Percentiles rank a stretch among this genome's conserved stretches.
Conservation (phyloP, 306 rosid genomes). For the Vicia faba region DNA sequence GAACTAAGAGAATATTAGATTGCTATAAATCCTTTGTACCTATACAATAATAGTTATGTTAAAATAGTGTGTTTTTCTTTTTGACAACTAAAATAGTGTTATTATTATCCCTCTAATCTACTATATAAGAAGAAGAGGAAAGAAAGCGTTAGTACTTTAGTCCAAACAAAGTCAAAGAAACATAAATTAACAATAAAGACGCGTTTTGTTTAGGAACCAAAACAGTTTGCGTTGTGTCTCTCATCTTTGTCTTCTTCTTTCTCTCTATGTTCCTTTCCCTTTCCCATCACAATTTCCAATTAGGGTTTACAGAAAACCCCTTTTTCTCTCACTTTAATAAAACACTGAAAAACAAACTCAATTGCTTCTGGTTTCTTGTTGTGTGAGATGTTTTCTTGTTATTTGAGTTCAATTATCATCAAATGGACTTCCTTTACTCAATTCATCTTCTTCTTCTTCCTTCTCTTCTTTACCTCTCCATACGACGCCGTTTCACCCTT, state of each 20-base stretch:
- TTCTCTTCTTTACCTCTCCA: constrained; percentile 2
- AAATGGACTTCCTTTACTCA: constrained; percentile 43
- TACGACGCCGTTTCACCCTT: constrained; percentile 37
- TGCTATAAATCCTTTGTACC: too few relatives aligned
- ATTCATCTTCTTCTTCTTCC: constrained; percentile 26
- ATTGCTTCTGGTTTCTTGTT: constrained; percentile 17
- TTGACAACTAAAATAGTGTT: too few relatives aligned
- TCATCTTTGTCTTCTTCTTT: neutral
- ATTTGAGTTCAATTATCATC: neutral
- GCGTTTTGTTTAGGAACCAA: neutral
- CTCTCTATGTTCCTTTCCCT: neutral
- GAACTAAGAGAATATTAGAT: too few relatives aligned
- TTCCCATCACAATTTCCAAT: neutral
- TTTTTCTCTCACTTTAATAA: neutral
- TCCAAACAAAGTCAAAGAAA: constrained; percentile 2
- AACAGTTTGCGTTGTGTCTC: neutral
- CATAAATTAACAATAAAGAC: neutral
- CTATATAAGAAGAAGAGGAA: neutral
- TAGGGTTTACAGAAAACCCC: constrained; percentile 13
- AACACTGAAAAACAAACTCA: neutral
- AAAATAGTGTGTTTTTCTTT: too few relatives aligned
- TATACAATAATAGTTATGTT: too few relatives aligned
- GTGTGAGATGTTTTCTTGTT: constrained; percentile 57
- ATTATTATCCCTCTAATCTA: neutral
- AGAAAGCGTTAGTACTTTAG: neutral